Evolutionary conservation across 371 early-diverging fungal species (phyloP).

Genomic region (Dinochytrium kinnereticum): DNA sequence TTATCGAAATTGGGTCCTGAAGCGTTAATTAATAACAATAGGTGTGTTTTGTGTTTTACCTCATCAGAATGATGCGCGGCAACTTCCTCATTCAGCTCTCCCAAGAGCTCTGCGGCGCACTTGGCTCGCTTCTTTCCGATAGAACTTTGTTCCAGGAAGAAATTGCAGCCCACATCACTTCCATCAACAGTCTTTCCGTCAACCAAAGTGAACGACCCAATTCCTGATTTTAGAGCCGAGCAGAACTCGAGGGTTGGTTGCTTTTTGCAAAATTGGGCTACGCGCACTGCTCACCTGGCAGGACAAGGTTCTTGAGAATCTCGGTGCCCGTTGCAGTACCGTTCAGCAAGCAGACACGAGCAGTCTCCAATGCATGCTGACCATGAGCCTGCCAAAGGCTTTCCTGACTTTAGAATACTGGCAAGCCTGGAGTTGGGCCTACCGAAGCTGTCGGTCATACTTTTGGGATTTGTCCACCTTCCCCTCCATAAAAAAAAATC

Average conservation of each 20-base stretch:
- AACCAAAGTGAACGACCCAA: constrained; percentile 84
- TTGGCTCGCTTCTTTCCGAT: constrained; percentile 73
- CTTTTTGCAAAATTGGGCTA: not conserved
- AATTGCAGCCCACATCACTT: constrained; percentile 82
- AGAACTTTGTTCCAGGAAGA: constrained; percentile 76
- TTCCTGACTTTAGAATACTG: not conserved
- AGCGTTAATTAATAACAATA: no score
- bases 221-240: constrained; percentile 74
- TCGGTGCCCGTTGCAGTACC: constrained; percentile 86
- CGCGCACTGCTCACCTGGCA: constrained; percentile 76
- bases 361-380: constrained; percentile 82
- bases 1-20: constrained; percentile 46
- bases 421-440: constrained; percentile 12
- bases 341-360: constrained; percentile 83
- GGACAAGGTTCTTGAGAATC: constrained; percentile 88
- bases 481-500: no score
- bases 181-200: constrained; percentile 71
- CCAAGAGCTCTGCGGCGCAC: constrained; percentile 66
- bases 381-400: constrained; percentile 94
- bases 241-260: not conserved
- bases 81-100: constrained; percentile 89
- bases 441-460: constrained; percentile 93
- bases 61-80: constrained; percentile 58
- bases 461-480: constrained; percentile 52
- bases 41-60: no score